phyloP scores from a whole-genome alignment of 805 yeast species.

The Kuraishia hungarica region DNA sequence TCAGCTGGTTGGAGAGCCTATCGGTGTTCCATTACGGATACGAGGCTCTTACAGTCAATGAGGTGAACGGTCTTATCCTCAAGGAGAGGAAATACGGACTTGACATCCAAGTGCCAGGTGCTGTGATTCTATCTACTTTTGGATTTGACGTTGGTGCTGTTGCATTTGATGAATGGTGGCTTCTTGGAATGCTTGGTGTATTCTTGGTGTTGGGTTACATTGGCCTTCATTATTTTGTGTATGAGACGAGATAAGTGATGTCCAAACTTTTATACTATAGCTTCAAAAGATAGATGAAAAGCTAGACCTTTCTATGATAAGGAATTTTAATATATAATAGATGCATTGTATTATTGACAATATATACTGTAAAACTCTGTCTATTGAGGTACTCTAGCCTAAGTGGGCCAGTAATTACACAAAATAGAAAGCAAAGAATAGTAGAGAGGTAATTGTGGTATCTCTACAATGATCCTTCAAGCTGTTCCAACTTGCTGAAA shows the following conservation, averaged over 20 bases:
- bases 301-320: too few species aligned
- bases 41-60: conserved; percentile 87
- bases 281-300: too few species aligned
- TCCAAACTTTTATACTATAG: too few species aligned
- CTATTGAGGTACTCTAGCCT: too few species aligned
- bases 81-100: conserved; percentile 88
- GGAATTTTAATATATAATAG: too few species aligned
- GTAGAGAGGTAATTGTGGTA: too few species aligned
- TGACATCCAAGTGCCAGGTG: conserved; percentile 95
- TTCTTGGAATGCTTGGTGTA: conserved; percentile 45
- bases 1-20: conserved; percentile 71
- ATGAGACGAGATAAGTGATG: conserved; percentile 70
- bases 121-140: conserved; percentile 90
- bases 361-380: too few species aligned
- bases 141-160: conserved; percentile 84
- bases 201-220: conserved; percentile 67
- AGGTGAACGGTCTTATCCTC: conserved; percentile 77
- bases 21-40: conserved; percentile 95
- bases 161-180: conserved; percentile 52
- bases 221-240: conserved; percentile 62
- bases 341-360: too few species aligned
- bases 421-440: not conserved
- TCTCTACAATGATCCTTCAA: conserved; percentile 5
- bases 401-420: too few species aligned
- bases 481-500: conserved; percentile 6